Base-by-base conservation (phyloP, 1,139 yeast species). In the Candida buenavistaensis region DNA sequence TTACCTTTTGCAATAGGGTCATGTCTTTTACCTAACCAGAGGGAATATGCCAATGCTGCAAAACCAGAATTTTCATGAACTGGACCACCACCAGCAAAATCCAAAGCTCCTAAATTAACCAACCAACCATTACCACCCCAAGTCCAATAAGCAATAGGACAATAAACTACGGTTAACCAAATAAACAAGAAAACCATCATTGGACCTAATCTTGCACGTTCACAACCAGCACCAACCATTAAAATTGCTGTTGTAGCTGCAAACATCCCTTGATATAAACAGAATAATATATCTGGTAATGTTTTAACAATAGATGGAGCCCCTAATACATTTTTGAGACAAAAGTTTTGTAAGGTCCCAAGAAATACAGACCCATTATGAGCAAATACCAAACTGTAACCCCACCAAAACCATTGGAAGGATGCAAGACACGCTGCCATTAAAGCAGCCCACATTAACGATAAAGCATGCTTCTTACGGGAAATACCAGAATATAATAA, bases 321-420 rank as follows among this genome's bases (percentile, higher is more conserved):
- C 43, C 95, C 96, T 30, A 88, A 74, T 13, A 84, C 94, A 42
- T 83, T 68, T 71, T 72, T 83, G 52, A 90, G 73, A 45, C 88
- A 82, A 55, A 90, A 88, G 64, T 86, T 82, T 52, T 76, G 72
- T 58, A 92, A 66, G 47, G 85, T 77, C 38, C 98, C 97, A 47
- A 88, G 70, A 59, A 89, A 83, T 6, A 63, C 68, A 13, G 89
- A 81, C 28, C 68, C 67, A 12, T 84, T 80, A 53, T 82, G 86
- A 31, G 95, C 79, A 57, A 89, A 90, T 15, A 87, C 81, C 42
- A 92, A 72, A 6, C 97, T 84, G 61, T 85, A 90, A 40, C 97
- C 97, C 96, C 97, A 88, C 68, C 88, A 88, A 62, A 88, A 90
- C 97, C 97, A 90, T 55, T 90, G 96, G 75, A 90, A 88, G 1